Conservation (phyloP, 306 rosid species). For the Luffa acutangula region DNA sequence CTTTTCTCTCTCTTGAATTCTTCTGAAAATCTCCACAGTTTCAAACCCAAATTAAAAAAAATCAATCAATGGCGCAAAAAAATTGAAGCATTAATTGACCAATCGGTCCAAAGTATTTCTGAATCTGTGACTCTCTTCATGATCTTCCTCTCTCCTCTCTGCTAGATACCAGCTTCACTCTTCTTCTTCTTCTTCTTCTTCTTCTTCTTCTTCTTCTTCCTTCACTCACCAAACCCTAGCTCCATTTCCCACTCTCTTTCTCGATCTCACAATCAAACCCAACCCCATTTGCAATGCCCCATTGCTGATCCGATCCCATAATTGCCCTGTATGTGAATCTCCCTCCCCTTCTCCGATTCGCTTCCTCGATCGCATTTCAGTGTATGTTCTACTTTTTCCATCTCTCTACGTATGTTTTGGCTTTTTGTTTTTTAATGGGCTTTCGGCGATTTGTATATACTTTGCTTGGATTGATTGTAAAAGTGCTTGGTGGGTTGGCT, state of each 20-base stretch:
- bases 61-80: background rate
- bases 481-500: slow-evolving; percentile 17
- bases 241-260: slow-evolving; percentile 3
- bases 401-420: background rate
- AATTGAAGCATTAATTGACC: background rate
- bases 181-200: background rate
- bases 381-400: background rate
- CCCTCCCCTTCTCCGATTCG: slow-evolving; percentile 9
- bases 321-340: slow-evolving; percentile 17
- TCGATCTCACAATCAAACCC: slow-evolving; percentile 26
- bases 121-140: slow-evolving; percentile 24
- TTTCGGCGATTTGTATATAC: slow-evolving; percentile 25
- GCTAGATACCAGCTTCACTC: background rate
- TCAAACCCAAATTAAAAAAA: background rate
- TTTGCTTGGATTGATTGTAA: slow-evolving; percentile 34
- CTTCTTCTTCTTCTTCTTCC: background rate
- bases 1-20: background rate
- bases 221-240: slow-evolving; percentile 33
- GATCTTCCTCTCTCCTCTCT: slow-evolving; percentile 35
- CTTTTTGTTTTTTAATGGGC: slow-evolving; percentile 14
- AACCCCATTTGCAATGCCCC: background rate
- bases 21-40: background rate
- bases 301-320: background rate
- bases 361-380: slow-evolving; percentile 9
- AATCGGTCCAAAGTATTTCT: slow-evolving; percentile 1